A percentile compares a stretch with the other conserved stretches of the same genome.
Conservation (phyloP, 257 asterid species). For the Solanum arcanum region DNA sequence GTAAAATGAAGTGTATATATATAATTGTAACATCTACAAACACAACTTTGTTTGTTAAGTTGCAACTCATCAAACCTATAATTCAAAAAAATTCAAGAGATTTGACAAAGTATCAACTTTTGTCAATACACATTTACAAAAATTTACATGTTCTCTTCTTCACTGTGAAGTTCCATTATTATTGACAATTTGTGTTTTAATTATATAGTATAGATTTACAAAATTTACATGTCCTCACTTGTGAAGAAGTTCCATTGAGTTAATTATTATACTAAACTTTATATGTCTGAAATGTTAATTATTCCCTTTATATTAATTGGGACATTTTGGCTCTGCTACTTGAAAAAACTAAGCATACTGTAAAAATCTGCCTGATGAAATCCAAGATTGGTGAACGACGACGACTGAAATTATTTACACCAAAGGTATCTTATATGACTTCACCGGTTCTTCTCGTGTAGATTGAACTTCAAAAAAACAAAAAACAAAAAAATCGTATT, state of each 20-base stretch:
- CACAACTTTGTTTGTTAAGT: neutral
- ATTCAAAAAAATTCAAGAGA: neutral
- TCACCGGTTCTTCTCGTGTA: slow-evolving; percentile 24
- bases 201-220: neutral
- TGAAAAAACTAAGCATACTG: neutral
- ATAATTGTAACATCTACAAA: neutral
- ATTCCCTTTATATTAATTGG: neutral
- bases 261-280: neutral
- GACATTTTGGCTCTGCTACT: slow-evolving; percentile 1
- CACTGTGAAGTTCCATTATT: neutral
- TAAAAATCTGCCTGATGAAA: slow-evolving; percentile 14
- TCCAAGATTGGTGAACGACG: slow-evolving; percentile 10
- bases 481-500: neutral
- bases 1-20: neutral
- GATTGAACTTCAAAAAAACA: neutral
- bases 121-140: neutral
- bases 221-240: neutral
- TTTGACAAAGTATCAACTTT: neutral
- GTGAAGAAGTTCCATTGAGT: neutral
- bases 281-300: neutral
- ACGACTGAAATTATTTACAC: slow-evolving; percentile 55
- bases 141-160: neutral
- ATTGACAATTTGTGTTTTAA: neutral
- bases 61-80: neutral
- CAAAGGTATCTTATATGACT: slow-evolving; percentile 35